phyloP scores from a whole-genome alignment of 2,329 filamentous ascomycete genomes.

The Penicillium glabrum region DNA sequence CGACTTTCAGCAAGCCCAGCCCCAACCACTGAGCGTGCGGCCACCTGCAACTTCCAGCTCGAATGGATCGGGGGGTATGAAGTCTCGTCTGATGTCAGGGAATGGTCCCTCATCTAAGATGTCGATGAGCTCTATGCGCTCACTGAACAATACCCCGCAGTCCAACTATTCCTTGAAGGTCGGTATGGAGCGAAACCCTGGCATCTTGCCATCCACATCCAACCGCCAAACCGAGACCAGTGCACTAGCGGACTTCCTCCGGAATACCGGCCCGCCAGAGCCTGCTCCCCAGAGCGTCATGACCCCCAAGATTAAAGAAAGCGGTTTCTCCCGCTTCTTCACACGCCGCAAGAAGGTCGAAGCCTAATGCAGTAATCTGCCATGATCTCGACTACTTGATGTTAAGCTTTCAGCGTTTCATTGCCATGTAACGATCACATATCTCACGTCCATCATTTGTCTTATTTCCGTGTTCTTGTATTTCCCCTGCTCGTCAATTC shows the following conservation, averaged over 20 bases:
- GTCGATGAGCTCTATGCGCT: conserved; percentile 35
- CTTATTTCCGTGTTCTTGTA: conserved; percentile 11
- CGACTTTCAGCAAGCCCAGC: conserved; percentile 25
- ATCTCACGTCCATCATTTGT: conserved; percentile 23
- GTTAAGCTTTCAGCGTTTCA: conserved; percentile 24
- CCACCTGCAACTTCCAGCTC: conserved; percentile 13
- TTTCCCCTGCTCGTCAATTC: not conserved
- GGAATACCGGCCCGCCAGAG: conserved; percentile 65
- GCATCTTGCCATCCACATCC: conserved; percentile 22
- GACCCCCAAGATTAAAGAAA: conserved; percentile 25
- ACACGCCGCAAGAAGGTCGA: conserved; percentile 32
- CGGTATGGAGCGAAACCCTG: conserved; percentile 35
- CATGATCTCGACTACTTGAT: conserved; percentile 8
- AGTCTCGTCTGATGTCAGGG: conserved; percentile 35
- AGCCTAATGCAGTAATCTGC: conserved; percentile 10
- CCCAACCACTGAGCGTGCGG: conserved; percentile 30
- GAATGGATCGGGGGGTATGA: conserved; percentile 27
- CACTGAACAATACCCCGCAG: conserved; percentile 31
- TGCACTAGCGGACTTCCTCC: conserved; percentile 72
- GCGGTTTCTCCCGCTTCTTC: conserved; percentile 37
- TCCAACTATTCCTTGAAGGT: conserved; percentile 41
- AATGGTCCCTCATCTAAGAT: conserved; percentile 30
- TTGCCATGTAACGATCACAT: conserved; percentile 22
- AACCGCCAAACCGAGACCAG: conserved; percentile 51
- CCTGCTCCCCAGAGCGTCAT: conserved; percentile 19